Conservation (phyloP, 768 basidiomycete genomes). For the Naganishia kalamii region DNA sequence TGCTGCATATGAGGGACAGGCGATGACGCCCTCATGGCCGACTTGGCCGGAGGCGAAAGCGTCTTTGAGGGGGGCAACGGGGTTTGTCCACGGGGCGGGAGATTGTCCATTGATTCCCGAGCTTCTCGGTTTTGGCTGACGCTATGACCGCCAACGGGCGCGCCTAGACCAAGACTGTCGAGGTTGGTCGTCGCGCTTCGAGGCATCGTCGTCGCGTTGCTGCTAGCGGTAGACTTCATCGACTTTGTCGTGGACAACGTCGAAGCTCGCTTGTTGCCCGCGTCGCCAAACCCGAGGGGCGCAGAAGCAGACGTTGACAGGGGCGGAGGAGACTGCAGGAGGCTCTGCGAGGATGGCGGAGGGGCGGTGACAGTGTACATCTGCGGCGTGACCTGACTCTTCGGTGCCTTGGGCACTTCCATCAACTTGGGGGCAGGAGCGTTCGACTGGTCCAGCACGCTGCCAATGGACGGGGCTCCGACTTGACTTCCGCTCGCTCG, state of each 20-base stretch:
- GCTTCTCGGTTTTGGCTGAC: background rate
- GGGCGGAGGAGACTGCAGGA: conserved; percentile 17
- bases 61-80: conserved; percentile 37
- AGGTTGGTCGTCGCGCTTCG: conserved; percentile 20
- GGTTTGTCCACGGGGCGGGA: conserved; percentile 29
- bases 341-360: conserved; percentile 25
- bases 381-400: conserved; percentile 39
- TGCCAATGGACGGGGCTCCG: conserved; percentile 11
- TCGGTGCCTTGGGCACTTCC: conserved; percentile 45
- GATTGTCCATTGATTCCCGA: background rate
- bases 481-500: conserved; percentile 9
- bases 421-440: conserved; percentile 34
- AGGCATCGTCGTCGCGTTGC: background rate
- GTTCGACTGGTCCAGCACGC: conserved; percentile 11
- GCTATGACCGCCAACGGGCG: conserved; percentile 8
- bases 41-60: conserved; percentile 40
- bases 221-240: conserved; percentile 1
- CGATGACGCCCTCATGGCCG: conserved; percentile 38
- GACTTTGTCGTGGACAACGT: conserved; percentile 5
- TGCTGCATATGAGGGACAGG: conserved; percentile 27
- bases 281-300: conserved; percentile 12
- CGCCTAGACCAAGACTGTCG: conserved; percentile 7
- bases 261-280: conserved; percentile 4
- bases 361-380: conserved; percentile 28
- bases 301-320: conserved; percentile 20